phyloP scores from a whole-genome alignment of 148 eudicot genomes.

The Fagopyrum tataricum region DNA sequence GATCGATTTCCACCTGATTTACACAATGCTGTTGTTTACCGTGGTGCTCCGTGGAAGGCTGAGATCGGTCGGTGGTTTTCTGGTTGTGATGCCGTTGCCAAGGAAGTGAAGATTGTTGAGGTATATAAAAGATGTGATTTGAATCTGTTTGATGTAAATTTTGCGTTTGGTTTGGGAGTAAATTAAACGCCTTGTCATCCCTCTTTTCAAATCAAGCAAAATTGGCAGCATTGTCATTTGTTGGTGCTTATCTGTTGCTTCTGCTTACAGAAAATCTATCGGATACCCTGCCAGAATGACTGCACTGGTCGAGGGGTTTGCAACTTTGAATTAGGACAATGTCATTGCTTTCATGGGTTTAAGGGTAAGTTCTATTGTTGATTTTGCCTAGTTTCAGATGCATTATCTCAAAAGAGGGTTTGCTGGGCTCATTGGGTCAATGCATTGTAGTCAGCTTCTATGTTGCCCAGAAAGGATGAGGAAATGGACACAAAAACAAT shows the following conservation, averaged over 20 bases:
- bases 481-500: too few relatives aligned
- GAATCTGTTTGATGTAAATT: background rate
- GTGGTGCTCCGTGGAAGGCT: slow-evolving; percentile 89
- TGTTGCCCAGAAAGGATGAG: too few relatives aligned
- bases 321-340: slow-evolving; percentile 65
- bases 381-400: background rate
- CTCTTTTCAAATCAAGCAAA: background rate
- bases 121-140: slow-evolving; percentile 24
- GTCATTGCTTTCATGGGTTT: slow-evolving; percentile 87
- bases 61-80: slow-evolving; percentile 85
- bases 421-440: background rate
- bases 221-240: background rate
- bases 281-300: slow-evolving; percentile 53
- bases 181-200: background rate
- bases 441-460: background rate
- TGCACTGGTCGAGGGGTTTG: slow-evolving; percentile 87
- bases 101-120: slow-evolving; percentile 55
- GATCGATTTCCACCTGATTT: slow-evolving; percentile 51
- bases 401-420: background rate
- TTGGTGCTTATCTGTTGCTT: slow-evolving; percentile 11
- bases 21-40: slow-evolving; percentile 64
- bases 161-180: background rate
- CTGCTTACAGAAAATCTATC: slow-evolving; percentile 46
- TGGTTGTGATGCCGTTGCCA: slow-evolving; percentile 49
- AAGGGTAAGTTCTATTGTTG: slow-evolving; percentile 43